Conservation (phyloP, 164 flowering plant genomes). For the Brasenia schreberi region DNA sequence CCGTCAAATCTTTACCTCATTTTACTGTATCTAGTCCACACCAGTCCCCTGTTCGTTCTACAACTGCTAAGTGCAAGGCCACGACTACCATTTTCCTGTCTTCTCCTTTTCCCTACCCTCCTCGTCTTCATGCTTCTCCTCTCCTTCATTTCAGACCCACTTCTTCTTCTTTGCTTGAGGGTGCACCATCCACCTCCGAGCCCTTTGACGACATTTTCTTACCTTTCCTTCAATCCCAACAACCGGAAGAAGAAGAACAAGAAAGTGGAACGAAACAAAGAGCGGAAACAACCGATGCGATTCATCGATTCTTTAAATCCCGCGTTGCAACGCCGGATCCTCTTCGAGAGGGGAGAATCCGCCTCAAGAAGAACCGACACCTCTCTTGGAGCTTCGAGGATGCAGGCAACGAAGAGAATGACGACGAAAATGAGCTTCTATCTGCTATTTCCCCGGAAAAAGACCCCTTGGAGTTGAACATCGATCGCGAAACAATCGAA, state of each 20-base stretch:
- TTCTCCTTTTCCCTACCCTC: background rate
- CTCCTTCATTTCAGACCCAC: background rate
- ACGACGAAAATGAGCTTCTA: background rate
- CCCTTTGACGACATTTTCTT: constrained; percentile 37
- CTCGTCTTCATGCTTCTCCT: background rate
- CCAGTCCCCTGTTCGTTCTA: too few relatives aligned
- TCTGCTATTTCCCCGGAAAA: background rate
- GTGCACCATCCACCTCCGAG: constrained; percentile 16
- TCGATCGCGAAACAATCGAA: background rate
- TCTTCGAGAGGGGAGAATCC: constrained; percentile 22
- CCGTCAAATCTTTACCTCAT: too few relatives aligned
- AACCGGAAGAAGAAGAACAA: constrained; percentile 8
- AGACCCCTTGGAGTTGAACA: background rate
- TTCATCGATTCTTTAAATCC: constrained; percentile 53
- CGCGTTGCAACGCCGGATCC: constrained; percentile 45
- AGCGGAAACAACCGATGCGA: constrained; percentile 31
- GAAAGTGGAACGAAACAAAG: constrained; percentile 5
- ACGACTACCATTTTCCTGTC: background rate
- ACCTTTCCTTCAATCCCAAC: constrained; percentile 27
- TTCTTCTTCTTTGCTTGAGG: constrained; percentile 8
- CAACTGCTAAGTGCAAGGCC: too few relatives aligned
- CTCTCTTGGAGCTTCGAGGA: constrained; percentile 52
- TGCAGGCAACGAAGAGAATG: constrained; percentile 3
- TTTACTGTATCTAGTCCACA: too few relatives aligned
- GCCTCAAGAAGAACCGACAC: constrained; percentile 51